Evolutionary conservation across 1,139 yeast genomes (phyloP), one percentile per base, ranked within the genome.

Genomic region (Sugiyamaella grinbergsii): DNA sequence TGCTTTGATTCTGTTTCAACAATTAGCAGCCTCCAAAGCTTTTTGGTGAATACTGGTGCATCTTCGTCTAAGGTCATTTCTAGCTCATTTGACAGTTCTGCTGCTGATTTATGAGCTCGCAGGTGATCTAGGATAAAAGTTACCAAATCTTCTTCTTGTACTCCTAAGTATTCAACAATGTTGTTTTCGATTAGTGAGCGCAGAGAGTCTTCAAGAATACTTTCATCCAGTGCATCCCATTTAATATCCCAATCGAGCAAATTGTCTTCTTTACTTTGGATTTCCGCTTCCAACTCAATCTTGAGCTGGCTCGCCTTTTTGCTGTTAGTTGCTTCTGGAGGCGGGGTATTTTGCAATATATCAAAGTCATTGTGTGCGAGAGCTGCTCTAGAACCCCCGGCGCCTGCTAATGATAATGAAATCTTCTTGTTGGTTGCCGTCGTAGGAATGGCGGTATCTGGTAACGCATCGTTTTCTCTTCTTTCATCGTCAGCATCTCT

Each of bases 11-110:
- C 69, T 7, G 62, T 56, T 46, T 63, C 65, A 20, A 58, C 39
- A 26, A 67, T 51, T 4, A 68, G 58, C 36, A 55, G 47, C 13
- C 58, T 53, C 71, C 71, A 68, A 5, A 68, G 45, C 33, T 60
- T 61, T 31, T 52, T 53, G 2, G 61, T 59, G 34, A 67, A 56
- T 3, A 57, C 55, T 40, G 58, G 65, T 1, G 71, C 70, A 54
- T 68, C 72, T 42, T 68, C 72, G 38, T 68, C 71, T 28, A 68
- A 56, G 7, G 70, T 64, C 56, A 62, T 60, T 49, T 63, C 68
- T 38, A 68, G 54, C 49, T 68, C 71, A 3, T 59, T 26, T 5
- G 58, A 57, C 32, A 68, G 59, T 10, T 60, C 63, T 29, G 54
- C 50, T 4, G 68, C 62, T 5, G 62, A 41, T 40, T 64, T 62